Base-by-base conservation (phyloP, 441 rosid genomes). In the Populus hybrid region DNA sequence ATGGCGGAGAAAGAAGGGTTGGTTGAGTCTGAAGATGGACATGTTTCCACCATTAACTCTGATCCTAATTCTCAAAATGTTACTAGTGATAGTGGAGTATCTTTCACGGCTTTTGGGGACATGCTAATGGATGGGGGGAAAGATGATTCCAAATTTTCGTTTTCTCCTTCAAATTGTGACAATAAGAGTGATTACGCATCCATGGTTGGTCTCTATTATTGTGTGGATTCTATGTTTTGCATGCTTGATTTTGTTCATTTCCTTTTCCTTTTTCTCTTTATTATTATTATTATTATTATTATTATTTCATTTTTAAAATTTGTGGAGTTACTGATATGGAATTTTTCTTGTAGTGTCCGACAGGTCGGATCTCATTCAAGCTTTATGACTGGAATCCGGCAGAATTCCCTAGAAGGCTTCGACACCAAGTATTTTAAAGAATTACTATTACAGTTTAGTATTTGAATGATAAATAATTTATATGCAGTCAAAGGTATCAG, bases 311-410 rank as follows among this genome's bases (percentile, higher is more conserved):
- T 40, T 18, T 70, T 5, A 28, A 40, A 53, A 72, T 61, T 14
- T 24, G n/a, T 53, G 68, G 42, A 76, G 63, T 36, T 38, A 0
- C 81, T 87, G 63, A 76, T 77, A 71, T 71, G 70, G 21, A 79
- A n/a, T 82, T 83, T 79, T 38, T 38, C 59, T 70, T 91, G 75
- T 77, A 95, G 99, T 92, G 97, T 73, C 98, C 99, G 68, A 91
- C 99, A 66, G 99, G 98, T 79, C 91, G 97, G 72, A 91, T 95
- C 84, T 94, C 98, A 28, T 95, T 95, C 86, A 95, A 95, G 88
- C 97, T 95, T 77, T 95, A 94, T 83, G 99, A 95, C 78, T 95
- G 99, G 99, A 95, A 95, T 84, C 99, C 99, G 5, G 99, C 99
- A 5, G 99, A 95, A 84, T 95, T 95, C 79, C 99, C 99, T 1